These are phyloP conservation scores for Amyloporia xantha DNA, from an alignment of 768 basidiomycete species.

Conservation along the genomic window DNA sequence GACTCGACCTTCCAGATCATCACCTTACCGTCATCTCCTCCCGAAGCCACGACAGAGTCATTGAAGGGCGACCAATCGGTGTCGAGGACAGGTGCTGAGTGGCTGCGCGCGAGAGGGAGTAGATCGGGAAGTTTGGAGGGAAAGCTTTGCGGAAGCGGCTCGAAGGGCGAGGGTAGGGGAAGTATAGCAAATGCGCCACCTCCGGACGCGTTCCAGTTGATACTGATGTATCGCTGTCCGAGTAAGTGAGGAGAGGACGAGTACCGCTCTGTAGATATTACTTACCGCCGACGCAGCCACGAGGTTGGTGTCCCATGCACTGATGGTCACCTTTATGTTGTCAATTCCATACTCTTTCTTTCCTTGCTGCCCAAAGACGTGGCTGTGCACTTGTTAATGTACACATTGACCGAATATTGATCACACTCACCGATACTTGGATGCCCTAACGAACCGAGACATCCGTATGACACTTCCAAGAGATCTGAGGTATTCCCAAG, in stretches of 20 bases:
- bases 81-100: constrained; percentile 82
- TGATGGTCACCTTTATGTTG: constrained; percentile 81
- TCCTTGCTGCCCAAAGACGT: constrained; percentile 84
- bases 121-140: constrained; percentile 85
- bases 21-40: constrained; percentile 90
- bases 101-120: constrained; percentile 84
- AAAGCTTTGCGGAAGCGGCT: constrained; percentile 41
- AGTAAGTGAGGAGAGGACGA: constrained; percentile 7
- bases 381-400: constrained; percentile 40
- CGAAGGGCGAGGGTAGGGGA: constrained; percentile 73
- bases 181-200: constrained; percentile 94
- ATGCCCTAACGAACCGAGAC: constrained; percentile 19
- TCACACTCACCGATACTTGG: constrained; percentile 17
- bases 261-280: constrained; percentile 8
- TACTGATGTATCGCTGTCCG: constrained; percentile 56
- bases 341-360: constrained; percentile 81
- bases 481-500: no score
- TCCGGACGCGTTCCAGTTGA: constrained; percentile 93
- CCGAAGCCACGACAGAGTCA: constrained; percentile 85
- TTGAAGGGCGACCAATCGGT: constrained; percentile 96
- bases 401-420: background rate
- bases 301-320: constrained; percentile 95
- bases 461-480: constrained; percentile 3
- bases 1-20: constrained; percentile 84
- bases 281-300: constrained; percentile 77